These are phyloP conservation scores for Calonectria montana DNA, from an alignment of 2,329 filamentous ascomycete species.

Conservation along the genomic window DNA sequence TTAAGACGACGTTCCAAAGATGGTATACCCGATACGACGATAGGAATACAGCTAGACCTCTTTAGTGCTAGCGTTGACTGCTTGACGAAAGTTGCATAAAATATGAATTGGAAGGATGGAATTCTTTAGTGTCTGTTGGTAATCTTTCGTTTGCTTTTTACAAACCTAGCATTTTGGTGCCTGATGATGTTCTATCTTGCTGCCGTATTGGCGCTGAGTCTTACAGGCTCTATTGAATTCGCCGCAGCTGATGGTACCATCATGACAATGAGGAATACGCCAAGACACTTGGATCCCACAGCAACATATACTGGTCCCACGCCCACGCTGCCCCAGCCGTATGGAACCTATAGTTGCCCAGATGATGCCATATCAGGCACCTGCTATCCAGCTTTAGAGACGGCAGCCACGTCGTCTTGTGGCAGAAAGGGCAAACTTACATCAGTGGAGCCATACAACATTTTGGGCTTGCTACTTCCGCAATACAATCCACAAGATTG, in stretches of 20 bases:
- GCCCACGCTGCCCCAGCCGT: not conserved
- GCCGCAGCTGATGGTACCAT: not conserved
- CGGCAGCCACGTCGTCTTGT: not conserved
- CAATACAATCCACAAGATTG: not conserved
- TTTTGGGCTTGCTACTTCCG: not conserved
- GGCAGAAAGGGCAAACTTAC: not conserved
- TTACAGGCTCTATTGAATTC: not conserved
- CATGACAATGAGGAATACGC: not conserved
- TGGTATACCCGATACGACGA: not conserved
- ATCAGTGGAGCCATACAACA: not conserved
- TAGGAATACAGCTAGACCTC: too few species aligned
- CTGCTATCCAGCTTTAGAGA: not conserved
- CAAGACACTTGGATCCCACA: not conserved
- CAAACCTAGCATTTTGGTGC: not conserved
- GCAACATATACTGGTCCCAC: not conserved
- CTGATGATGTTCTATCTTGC: not conserved
- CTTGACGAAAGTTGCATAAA: not conserved
- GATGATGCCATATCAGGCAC: not conserved
- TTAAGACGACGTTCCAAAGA: too few species aligned
- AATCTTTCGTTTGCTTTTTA: not conserved
- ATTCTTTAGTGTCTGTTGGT: not conserved
- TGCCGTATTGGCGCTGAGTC: not conserved
- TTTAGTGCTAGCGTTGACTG: not conserved
- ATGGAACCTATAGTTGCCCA: not conserved
- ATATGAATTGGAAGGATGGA: not conserved